Base-by-base conservation (phyloP, 2,329 filamentous ascomycete genomes). In the Penicillium sp. region DNA sequence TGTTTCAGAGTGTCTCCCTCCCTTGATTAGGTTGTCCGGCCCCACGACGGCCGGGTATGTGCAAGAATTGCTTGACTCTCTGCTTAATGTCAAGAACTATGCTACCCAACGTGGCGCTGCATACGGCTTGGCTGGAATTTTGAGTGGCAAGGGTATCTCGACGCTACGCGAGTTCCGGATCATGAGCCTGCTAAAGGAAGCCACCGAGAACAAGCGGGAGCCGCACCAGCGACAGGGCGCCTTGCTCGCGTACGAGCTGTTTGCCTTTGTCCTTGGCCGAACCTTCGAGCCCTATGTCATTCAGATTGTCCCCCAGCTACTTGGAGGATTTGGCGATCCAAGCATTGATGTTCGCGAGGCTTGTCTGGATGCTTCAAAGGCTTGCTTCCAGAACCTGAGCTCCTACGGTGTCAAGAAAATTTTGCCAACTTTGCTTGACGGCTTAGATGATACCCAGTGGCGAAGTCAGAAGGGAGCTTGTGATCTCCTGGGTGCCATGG, bases 401-500 rank as follows among this genome's bases (percentile, higher is more conserved):
- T 96, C 92, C 0, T 98, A 85, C 54, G 92, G 92, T 62, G 93
- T 98, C 42, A 94, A 95, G 68, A 77, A 92, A 58, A 89, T 98
- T 47, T 72, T 98, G 48, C 92, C 92, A 3, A 95, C 85, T 9
- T 76, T 98, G 6, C 76, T 98, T 2, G 82, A 92, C 48, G 92
- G 93, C 41, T 77, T 98, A 7, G 89, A 96, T 48, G 92, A 98
- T 48, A 80, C 85, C 36, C 90, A 96, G 63, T 98, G 92, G 92
- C 84, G 92, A 57, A 96, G 88, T 69, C 96, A 98, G 68, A 95
- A 94, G 69, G 92, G 93, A 52, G 92, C 92, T 37, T 98, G 92
- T 59, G 92, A 98, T 60, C 81, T 95, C 16, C 76, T 98, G 10
- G 92, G 92, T 61, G 92, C 92, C 46, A 98, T 98, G 92, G 93